These are phyloP conservation scores for Russula sp. DNA, from an alignment of 768 basidiomycete species.

Conservation along the genomic window DNA sequence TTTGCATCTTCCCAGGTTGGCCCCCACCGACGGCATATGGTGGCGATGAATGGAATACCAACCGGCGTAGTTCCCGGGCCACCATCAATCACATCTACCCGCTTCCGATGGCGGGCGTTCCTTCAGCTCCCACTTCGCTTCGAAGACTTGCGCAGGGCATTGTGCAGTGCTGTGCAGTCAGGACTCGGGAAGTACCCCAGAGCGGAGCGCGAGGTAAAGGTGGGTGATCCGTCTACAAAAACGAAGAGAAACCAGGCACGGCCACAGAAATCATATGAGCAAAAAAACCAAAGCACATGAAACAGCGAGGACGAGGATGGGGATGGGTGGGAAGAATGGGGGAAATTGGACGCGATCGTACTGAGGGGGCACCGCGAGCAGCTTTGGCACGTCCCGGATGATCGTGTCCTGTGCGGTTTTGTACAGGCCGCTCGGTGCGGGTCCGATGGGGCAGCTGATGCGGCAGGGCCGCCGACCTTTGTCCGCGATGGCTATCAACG, in stretches of 20 bases:
- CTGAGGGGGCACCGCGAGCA: constrained; percentile 1
- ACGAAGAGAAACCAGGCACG: background rate
- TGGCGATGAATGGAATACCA: background rate
- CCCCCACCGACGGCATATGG: background rate
- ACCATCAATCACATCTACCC: too few relatives aligned
- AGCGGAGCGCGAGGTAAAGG: background rate
- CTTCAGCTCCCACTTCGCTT: background rate
- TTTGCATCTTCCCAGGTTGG: background rate
- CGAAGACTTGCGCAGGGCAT: background rate
- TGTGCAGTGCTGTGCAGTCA: background rate
- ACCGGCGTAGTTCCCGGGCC: background rate
- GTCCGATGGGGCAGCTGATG: constrained; percentile 1
- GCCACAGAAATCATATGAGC: background rate
- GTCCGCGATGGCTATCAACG: constrained; percentile 6
- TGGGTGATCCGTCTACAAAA: background rate
- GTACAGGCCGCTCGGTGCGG: constrained; percentile 10
- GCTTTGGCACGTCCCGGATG: constrained; percentile 7
- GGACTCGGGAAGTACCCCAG: background rate
- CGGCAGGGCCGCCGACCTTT: constrained; percentile 9
- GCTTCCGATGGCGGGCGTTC: background rate
- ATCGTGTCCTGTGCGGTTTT: constrained; percentile 14
- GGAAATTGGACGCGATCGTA: background rate
- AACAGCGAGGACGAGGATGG: background rate
- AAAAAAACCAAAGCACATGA: background rate
- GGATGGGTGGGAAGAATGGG: background rate